phyloP scores from a whole-genome alignment of 192 early-diverging fungal species.

The Umbelopsis vinacea region DNA sequence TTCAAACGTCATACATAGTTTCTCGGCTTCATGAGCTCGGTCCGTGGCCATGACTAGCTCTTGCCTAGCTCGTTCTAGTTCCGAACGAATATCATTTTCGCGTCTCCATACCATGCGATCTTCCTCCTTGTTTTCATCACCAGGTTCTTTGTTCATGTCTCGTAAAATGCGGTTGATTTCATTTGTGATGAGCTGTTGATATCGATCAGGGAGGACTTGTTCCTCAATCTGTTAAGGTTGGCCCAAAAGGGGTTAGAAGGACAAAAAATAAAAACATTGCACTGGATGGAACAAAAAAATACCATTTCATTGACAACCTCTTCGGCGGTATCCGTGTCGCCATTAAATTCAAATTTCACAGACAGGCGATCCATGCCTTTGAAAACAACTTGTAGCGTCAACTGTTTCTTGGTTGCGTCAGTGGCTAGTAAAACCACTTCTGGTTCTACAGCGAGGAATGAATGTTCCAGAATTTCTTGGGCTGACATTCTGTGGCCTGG shows the following conservation, averaged over 20 bases:
- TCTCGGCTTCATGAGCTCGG: conserved; percentile 28
- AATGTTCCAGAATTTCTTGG: conserved; percentile 72
- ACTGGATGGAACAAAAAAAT: neutral
- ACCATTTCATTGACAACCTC: conserved; percentile 84
- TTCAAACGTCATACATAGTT: conserved; percentile 27
- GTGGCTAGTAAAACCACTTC: conserved; percentile 69
- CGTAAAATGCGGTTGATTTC: conserved; percentile 81
- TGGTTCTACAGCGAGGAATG: conserved; percentile 76
- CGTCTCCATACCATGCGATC: conserved; percentile 43
- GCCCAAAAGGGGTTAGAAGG: neutral
- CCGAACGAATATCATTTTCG: conserved; percentile 39
- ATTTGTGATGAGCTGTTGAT: conserved; percentile 73
- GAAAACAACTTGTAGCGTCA: conserved; percentile 76
- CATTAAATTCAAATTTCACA: conserved; percentile 81
- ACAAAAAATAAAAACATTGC: too few relatives aligned
- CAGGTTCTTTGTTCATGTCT: conserved; percentile 60
- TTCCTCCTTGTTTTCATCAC: conserved; percentile 66
- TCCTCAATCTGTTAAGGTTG: conserved; percentile 65
- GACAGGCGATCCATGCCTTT: conserved; percentile 79
- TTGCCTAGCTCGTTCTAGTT: conserved; percentile 29
- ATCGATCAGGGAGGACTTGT: conserved; percentile 70
- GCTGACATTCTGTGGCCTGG: conserved; percentile 57
- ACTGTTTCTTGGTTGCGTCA: conserved; percentile 64
- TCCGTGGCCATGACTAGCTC: conserved; percentile 15
- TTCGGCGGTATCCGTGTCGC: conserved; percentile 77